Conservation (phyloP, 164 flowering plant genomes). For the Protea cynaroides region DNA sequence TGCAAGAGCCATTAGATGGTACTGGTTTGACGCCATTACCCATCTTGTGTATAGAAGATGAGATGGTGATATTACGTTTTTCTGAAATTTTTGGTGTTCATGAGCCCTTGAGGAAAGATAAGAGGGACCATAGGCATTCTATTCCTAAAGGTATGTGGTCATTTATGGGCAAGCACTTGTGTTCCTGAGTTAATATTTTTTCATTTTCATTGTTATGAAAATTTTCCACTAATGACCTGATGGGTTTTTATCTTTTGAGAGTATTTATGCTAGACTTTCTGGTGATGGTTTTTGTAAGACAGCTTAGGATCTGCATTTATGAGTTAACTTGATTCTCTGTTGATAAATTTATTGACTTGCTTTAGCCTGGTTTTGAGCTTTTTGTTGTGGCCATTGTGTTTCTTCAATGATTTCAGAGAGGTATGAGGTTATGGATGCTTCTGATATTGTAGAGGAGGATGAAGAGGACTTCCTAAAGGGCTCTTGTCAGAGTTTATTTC, state of each 20-base stretch:
- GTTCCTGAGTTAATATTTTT: not conserved
- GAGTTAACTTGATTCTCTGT: not conserved
- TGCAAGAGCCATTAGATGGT: slow-evolving; percentile 28
- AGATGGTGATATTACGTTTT: slow-evolving; percentile 65
- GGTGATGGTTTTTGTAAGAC: not conserved
- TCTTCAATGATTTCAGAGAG: slow-evolving; percentile 42
- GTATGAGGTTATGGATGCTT: slow-evolving; percentile 38
- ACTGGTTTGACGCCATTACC: slow-evolving; percentile 50
- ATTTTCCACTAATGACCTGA: not conserved
- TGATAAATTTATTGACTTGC: not conserved
- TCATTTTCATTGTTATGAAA: not conserved
- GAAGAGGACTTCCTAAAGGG: slow-evolving; percentile 68
- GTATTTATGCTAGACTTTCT: not conserved
- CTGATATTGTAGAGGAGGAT: slow-evolving; percentile 71
- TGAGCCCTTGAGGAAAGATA: slow-evolving; percentile 49
- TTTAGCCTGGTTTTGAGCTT: not conserved
- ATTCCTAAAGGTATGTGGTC: slow-evolving; percentile 49
- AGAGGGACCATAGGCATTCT: slow-evolving; percentile 42
- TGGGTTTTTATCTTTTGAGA: not conserved
- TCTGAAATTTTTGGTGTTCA: slow-evolving; percentile 91
- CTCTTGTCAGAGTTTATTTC: slow-evolving; percentile 26
- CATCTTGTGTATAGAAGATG: slow-evolving; percentile 77
- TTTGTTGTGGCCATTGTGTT: not conserved
- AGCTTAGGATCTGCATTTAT: not conserved
- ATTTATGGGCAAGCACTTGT: not conserved